Conservation (phyloP, 176 grass and related monocot genomes). For the Tillandsia leiboldiana region DNA sequence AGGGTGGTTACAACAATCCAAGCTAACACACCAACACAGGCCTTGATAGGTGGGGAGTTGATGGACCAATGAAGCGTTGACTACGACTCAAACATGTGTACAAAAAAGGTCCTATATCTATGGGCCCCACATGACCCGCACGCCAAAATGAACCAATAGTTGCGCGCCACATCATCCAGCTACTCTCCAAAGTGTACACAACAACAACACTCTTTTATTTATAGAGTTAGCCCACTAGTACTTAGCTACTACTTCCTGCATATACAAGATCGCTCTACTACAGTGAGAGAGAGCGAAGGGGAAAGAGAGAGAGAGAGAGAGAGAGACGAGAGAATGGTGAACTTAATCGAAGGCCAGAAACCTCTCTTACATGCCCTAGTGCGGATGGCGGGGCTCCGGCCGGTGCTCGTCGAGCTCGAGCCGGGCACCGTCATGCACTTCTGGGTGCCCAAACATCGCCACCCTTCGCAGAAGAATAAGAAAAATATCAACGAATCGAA, state of each 20-base stretch:
- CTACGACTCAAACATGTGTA: too few relatives aligned
- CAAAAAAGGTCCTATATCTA: too few relatives aligned
- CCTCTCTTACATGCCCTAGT: constrained; percentile 61
- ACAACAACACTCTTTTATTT: background rate
- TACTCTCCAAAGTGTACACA: constrained; percentile 1
- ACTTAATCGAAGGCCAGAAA: constrained; percentile 68
- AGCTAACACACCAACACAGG: constrained; percentile 22
- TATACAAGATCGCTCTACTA: too few relatives aligned
- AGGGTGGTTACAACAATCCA: constrained; percentile 45
- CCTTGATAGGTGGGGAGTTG: constrained; percentile 1
- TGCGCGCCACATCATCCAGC: constrained; percentile 21
- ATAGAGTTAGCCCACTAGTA: background rate
- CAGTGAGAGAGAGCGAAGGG: background rate
- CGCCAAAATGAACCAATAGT: constrained; percentile 22
- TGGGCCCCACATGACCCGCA: constrained; percentile 17
- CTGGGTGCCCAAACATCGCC: constrained; percentile 71
- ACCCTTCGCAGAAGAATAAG: constrained; percentile 27
- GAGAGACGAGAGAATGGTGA: constrained; percentile 52
- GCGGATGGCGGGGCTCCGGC: constrained; percentile 52
- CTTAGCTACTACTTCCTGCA: background rate
- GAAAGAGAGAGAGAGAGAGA: background rate
- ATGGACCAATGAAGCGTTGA: background rate
- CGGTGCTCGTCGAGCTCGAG: constrained; percentile 59
- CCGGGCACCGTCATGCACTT: constrained; percentile 72
- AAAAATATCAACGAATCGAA: background rate